phyloP scores from a whole-genome alignment of 169 alveolate genomes.

The Plasmodium yoelii region DNA sequence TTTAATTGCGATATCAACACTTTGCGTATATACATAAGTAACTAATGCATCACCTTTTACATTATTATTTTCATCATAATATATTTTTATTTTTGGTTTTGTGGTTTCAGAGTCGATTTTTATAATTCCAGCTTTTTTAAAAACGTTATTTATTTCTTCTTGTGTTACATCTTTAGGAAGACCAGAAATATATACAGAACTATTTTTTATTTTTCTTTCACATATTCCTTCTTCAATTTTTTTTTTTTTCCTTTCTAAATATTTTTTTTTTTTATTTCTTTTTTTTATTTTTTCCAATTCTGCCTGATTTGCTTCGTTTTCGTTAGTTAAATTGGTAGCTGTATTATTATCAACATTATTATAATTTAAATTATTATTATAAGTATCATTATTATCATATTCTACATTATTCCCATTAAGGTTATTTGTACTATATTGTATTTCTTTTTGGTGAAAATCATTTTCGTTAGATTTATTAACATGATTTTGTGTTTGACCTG shows the following conservation, averaged over 20 bases:
- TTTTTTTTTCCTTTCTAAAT: slow-evolving; percentile 69
- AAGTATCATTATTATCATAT: neutral
- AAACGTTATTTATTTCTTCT: slow-evolving; percentile 83
- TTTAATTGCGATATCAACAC: slow-evolving; percentile 88
- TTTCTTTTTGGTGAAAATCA: neutral
- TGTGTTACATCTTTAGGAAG: slow-evolving; percentile 84
- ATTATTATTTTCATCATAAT: slow-evolving; percentile 82
- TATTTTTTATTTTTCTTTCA: slow-evolving; percentile 77
- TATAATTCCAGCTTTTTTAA: slow-evolving; percentile 89
- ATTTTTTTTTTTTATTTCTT: slow-evolving; percentile 70
- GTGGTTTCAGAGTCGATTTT: slow-evolving; percentile 89
- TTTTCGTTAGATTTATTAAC: neutral
- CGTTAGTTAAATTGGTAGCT: neutral
- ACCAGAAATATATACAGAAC: slow-evolving; percentile 85
- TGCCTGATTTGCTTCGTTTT: neutral
- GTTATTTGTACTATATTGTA: neutral
- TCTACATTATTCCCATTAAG: neutral
- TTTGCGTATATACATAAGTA: slow-evolving; percentile 87
- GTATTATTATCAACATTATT: neutral
- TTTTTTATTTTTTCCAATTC: slow-evolving; percentile 54
- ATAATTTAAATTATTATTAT: neutral
- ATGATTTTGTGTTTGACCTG: neutral
- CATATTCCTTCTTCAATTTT: slow-evolving; percentile 75
- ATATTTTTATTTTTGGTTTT: slow-evolving; percentile 87
- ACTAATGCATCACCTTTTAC: slow-evolving; percentile 89